Evolutionary conservation across 495 filamentous ascomycete genomes (phyloP).

Genomic region (Usnea hakonensis): DNA sequence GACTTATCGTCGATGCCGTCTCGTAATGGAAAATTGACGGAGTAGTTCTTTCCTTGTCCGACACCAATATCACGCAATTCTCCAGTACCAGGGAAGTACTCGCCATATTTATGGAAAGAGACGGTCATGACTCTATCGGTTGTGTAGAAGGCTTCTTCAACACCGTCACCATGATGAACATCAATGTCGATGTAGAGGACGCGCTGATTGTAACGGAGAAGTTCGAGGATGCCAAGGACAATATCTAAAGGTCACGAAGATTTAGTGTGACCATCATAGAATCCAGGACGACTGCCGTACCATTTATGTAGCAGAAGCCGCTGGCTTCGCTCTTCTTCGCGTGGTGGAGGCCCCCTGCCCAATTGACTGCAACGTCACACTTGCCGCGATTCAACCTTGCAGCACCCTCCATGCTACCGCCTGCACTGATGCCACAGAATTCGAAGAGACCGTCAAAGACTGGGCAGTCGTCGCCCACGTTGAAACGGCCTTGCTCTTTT

Average conservation of each 20-base stretch:
- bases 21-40: conserved; percentile 92
- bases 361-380: conserved; percentile 95
- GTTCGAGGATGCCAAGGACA: conserved; percentile 89
- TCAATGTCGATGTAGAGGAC: conserved; percentile 98
- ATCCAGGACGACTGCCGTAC: conserved; percentile 38
- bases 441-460: conserved; percentile 98
- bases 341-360: conserved; percentile 95
- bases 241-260: conserved; percentile 55
- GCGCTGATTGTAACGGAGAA: conserved; percentile 86
- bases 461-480: conserved; percentile 95
- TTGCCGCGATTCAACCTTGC: conserved; percentile 86
- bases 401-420: conserved; percentile 95
- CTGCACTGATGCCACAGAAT: conserved; percentile 95
- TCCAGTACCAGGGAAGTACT: conserved; percentile 96
- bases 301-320: conserved; percentile 98
- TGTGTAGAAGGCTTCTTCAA: conserved; percentile 96
- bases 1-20: conserved; percentile 90
- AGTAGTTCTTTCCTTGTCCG: conserved; percentile 84
- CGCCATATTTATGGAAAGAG: conserved; percentile 98
- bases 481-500: conserved; percentile 93
- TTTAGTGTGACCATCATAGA: conserved; percentile 10
- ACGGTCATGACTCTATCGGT: conserved; percentile 98
- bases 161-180: conserved; percentile 96
- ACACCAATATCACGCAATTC: conserved; percentile 94
- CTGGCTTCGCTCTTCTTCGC: conserved; percentile 95